Evolutionary conservation across 805 yeast species (phyloP).

Genomic region (Pichia paraexigua): DNA sequence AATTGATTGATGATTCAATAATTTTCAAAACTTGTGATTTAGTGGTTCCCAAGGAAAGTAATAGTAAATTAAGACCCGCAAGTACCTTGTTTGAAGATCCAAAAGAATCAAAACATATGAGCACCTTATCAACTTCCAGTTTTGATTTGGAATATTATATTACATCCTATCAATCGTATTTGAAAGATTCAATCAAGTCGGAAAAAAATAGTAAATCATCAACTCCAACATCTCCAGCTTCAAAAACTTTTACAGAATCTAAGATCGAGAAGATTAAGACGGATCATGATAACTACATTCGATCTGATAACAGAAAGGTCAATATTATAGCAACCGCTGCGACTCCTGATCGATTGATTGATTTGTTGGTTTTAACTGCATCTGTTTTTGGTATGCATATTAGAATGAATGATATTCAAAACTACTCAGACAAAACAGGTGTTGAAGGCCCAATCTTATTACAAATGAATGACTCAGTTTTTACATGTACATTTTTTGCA

Average conservation of each 20-base stretch:
- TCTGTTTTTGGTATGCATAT: conserved; percentile 44
- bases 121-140: conserved; percentile 29
- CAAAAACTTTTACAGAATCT: background rate
- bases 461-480: conserved; percentile 56
- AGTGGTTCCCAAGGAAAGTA: conserved; percentile 20
- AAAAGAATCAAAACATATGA: conserved; percentile 23
- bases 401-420: conserved; percentile 35
- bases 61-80: conserved; percentile 23
- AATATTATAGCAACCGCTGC: conserved; percentile 47
- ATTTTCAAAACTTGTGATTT: conserved; percentile 45
- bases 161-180: conserved; percentile 17
- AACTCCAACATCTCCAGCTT: background rate
- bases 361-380: conserved; percentile 67
- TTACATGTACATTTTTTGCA: conserved; percentile 61
- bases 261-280: background rate
- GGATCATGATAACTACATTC: background rate
- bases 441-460: conserved; percentile 25
- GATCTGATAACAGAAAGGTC: conserved; percentile 6
- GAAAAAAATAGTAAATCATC: background rate
- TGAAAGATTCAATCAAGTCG: conserved; percentile 14
- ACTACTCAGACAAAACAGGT: conserved; percentile 23
- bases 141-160: conserved; percentile 28
- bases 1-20: conserved; percentile 40
- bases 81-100: conserved; percentile 28
- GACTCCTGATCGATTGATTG: conserved; percentile 66